Evolutionary conservation across 352 stramenopile species (phyloP), one percentile per base, ranked within the genome.

Genomic region (Phytophthora cajani): DNA sequence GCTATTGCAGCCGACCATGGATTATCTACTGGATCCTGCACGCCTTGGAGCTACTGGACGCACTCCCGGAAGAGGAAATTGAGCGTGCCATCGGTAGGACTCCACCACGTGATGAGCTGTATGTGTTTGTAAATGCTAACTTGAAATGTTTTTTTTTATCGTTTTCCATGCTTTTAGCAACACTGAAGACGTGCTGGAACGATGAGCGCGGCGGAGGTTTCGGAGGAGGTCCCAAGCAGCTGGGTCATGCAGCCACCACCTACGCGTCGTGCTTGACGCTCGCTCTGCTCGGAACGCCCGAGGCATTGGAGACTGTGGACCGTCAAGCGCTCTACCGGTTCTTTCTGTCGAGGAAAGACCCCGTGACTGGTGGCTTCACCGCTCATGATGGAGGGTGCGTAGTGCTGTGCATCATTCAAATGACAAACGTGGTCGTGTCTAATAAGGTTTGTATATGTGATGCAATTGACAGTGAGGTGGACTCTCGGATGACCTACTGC

Each of bases 11-110:
- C 80, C 93, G 96, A 17, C 95, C 97, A 10, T 99, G 97, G 97
- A 98, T 99, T 61, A 76, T 97, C 19, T 99, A 99, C 78, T 99
- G 97, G 97, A 98, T 98, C 67, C 75, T 99, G 19, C 97, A 99
- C 64, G 85, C 83, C 11, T 82, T 98, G 40, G 96, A 99, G 77
- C 82, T 99, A 19, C 78, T 99, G 51, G 92, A 93, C 32, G 84
- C 81, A 46, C 75, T 98, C 6, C 79, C 80, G 3, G 71, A 78
- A 27, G 69, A 82, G 14, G 61, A 81, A 40, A 77, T 77, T 1
- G 67, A 70, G 23, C 74, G 63, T 44, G 65, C 80, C n/a, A 83
- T 85, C 67, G 60, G 81, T 94, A 25, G 58, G 70, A 57, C 2
- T 40, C 23, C 10, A 6, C 12, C 8, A 14, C 5, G 17, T 44